phyloP scores from a whole-genome alignment of 1,284 basidiomycete genomes.

The Microbotryum saponariae region DNA sequence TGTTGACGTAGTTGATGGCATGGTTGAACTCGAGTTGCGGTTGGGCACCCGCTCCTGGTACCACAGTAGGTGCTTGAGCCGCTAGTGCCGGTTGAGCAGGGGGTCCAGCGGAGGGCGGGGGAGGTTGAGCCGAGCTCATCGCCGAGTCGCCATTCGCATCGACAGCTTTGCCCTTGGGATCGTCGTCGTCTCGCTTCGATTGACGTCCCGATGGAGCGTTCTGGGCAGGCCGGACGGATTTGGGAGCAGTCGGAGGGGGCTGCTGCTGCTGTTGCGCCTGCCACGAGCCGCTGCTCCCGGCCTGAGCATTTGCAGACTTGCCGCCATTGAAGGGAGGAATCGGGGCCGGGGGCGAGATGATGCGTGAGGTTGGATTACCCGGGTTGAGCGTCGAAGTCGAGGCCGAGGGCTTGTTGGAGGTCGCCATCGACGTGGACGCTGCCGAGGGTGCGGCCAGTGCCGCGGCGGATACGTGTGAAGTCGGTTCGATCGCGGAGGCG shows the following conservation, averaged over 20 bases:
- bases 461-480: neutral
- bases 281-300: neutral
- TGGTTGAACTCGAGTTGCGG: slow-evolving; percentile 73
- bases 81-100: slow-evolving; percentile 13
- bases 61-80: slow-evolving; percentile 9
- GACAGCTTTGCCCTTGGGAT: neutral
- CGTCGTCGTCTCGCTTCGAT: no score
- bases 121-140: slow-evolving; percentile 1
- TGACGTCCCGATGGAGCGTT: no score
- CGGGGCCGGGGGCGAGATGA: slow-evolving; percentile 22
- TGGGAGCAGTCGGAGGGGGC: neutral
- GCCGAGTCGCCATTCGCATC: neutral
- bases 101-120: slow-evolving; percentile 6
- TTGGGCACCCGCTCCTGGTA: slow-evolving; percentile 1
- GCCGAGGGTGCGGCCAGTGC: neutral
- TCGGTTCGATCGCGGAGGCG: neutral
- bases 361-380: slow-evolving; percentile 11
- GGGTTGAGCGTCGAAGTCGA: slow-evolving; percentile 18
- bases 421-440: slow-evolving; percentile 26
- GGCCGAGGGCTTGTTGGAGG: slow-evolving; percentile 3
- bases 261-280: neutral
- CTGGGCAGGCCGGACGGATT: neutral
- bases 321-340: slow-evolving; percentile 37
- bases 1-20: slow-evolving; percentile 95
- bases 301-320: slow-evolving; percentile 14